Conservation (phyloP, 2,329 filamentous ascomycete genomes). For the Colletotrichum theobromicola region DNA sequence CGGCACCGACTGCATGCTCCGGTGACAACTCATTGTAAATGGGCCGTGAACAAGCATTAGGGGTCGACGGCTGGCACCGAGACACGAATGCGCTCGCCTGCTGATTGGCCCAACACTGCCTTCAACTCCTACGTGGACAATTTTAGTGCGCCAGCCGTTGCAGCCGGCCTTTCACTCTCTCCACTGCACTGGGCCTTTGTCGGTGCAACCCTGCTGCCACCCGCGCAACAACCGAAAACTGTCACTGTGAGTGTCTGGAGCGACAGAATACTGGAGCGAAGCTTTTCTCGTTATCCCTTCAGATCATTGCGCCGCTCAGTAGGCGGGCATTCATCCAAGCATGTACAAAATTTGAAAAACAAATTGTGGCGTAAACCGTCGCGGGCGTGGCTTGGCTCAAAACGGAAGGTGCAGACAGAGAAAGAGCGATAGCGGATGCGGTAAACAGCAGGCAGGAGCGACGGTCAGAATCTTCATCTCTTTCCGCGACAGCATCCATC, state of each 20-base stretch:
- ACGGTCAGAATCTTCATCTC: background rate
- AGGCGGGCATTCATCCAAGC: background rate
- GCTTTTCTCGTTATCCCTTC: too few species aligned
- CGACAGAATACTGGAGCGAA: background rate
- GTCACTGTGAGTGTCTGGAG: background rate
- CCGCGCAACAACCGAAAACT: background rate
- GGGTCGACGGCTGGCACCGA: constrained; percentile 2
- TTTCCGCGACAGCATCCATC: background rate
- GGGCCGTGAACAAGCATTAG: constrained; percentile 11
- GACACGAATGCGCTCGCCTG: background rate
- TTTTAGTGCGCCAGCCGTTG: background rate
- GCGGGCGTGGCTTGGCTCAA: background rate
- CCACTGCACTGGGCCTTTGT: background rate
- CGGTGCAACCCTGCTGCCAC: background rate
- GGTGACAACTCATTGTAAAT: background rate
- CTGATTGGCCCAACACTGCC: background rate
- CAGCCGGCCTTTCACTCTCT: background rate
- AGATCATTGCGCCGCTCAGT: background rate
- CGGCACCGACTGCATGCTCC: background rate
- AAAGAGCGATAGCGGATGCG: background rate
- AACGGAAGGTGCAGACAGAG: background rate
- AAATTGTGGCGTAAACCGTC: background rate
- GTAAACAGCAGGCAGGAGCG: background rate
- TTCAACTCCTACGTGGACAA: background rate
- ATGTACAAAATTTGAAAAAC: background rate